Evolutionary conservation across 2,329 filamentous ascomycete genomes (phyloP).

Genomic region (Didymella sp.): DNA sequence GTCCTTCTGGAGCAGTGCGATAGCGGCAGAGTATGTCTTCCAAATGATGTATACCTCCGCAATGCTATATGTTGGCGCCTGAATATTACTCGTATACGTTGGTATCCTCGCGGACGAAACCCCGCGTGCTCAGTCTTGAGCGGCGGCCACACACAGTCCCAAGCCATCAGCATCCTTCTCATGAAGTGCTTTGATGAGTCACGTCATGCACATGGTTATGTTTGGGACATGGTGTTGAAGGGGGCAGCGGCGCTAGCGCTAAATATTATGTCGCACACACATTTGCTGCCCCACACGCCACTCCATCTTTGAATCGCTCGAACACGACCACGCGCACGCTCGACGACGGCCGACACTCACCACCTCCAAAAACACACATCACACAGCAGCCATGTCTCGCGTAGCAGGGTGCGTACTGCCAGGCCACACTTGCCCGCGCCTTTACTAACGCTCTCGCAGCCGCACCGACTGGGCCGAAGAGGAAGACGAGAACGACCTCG

Average conservation of each 20-base stretch:
- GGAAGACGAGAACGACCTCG: constrained; percentile 88
- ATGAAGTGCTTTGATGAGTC: background rate
- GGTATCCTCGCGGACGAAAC: too few relatives aligned
- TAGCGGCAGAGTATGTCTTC: background rate
- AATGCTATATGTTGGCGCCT: background rate
- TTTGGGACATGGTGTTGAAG: background rate
- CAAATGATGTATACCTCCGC: background rate
- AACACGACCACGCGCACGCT: constrained; percentile 12
- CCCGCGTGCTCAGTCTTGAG: background rate
- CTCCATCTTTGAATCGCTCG: constrained; percentile 26
- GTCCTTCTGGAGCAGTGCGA: background rate
- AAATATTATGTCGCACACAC: constrained; percentile 20
- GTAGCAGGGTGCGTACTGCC: constrained; percentile 44
- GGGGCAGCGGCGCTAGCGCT: constrained; percentile 15
- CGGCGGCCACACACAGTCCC: background rate
- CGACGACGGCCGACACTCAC: constrained; percentile 12
- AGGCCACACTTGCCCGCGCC: background rate
- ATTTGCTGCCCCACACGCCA: constrained; percentile 29
- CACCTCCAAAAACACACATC: constrained; percentile 14
- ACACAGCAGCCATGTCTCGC: constrained; percentile 44
- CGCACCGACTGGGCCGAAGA: constrained; percentile 87
- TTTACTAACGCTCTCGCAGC: constrained; percentile 43
- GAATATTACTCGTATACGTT: background rate
- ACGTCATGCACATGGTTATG: background rate
- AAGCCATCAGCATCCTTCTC: background rate